phyloP scores from a whole-genome alignment of 202 grass and related monocot species.

The Schoenoplectus triqueter region DNA sequence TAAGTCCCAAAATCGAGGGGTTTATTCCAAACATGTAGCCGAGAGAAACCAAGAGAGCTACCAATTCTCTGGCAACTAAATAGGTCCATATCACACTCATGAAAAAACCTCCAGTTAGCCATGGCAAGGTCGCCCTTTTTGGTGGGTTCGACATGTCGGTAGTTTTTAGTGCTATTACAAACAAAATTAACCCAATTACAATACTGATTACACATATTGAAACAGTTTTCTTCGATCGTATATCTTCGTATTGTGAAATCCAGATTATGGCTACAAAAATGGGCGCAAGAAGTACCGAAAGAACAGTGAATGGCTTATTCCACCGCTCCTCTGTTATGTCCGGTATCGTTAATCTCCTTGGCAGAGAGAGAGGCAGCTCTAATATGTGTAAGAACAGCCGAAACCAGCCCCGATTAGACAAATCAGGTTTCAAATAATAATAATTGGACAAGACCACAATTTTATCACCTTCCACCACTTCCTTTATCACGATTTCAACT shows the following conservation, averaged over 20 bases:
- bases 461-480: slow-evolving; percentile 24
- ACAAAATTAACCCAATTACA: slow-evolving; percentile 42
- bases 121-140: slow-evolving; percentile 46
- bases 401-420: not conserved
- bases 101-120: slow-evolving; percentile 72
- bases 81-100: slow-evolving; percentile 94
- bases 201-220: slow-evolving; percentile 37
- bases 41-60: slow-evolving; percentile 63
- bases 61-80: slow-evolving; percentile 74
- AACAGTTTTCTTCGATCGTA: not conserved
- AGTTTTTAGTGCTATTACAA: slow-evolving; percentile 27
- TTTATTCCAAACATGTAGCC: slow-evolving; percentile 63
- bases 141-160: slow-evolving; percentile 42
- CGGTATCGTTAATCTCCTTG: slow-evolving; percentile 83
- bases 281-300: slow-evolving; percentile 60
- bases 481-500: slow-evolving; percentile 42
- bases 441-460: slow-evolving; percentile 42
- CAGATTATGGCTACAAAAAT: slow-evolving; percentile 57
- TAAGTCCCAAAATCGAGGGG: slow-evolving; percentile 72
- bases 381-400: slow-evolving; percentile 35
- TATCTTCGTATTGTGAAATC: slow-evolving; percentile 44
- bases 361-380: slow-evolving; percentile 68
- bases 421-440: slow-evolving; percentile 30
- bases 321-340: slow-evolving; percentile 73
- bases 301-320: slow-evolving; percentile 51